A percentile compares a stretch with the other conserved stretches of the same genome.
These are phyloP conservation scores for Microsporum canis DNA, from an alignment of 2,329 filamentous ascomycete genomes.

Conservation along the genomic window DNA sequence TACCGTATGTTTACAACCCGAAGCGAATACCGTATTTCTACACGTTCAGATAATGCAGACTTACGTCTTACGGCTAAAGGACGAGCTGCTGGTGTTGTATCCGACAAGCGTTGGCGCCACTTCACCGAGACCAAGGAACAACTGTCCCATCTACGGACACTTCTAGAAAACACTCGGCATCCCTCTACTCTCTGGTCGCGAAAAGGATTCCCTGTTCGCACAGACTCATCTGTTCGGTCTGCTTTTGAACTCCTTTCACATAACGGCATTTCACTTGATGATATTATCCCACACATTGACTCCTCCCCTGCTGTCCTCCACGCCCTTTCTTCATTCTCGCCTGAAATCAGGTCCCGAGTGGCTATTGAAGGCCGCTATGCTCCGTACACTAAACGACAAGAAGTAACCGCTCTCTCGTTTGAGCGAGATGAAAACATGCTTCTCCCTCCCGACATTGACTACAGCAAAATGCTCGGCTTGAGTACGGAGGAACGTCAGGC, in stretches of 20 bases:
- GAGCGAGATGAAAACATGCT: slow-evolving; percentile 63
- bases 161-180: slow-evolving; percentile 49
- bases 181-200: slow-evolving; percentile 56
- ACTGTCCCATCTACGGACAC: slow-evolving; percentile 52
- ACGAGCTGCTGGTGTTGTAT: slow-evolving; percentile 62
- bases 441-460: slow-evolving; percentile 66
- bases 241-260: slow-evolving; percentile 72
- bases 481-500: slow-evolving; percentile 67
- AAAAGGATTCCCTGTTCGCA: slow-evolving; percentile 57
- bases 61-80: slow-evolving; percentile 70
- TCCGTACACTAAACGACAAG: slow-evolving; percentile 70
- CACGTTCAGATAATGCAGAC: slow-evolving; percentile 90
- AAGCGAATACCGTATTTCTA: slow-evolving; percentile 88
- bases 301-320: slow-evolving; percentile 22
- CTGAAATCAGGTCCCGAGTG: slow-evolving; percentile 56
- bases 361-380: slow-evolving; percentile 75
- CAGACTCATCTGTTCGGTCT: slow-evolving; percentile 54
- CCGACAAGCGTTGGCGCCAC: slow-evolving; percentile 62
- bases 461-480: slow-evolving; percentile 59
- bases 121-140: slow-evolving; percentile 56
- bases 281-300: slow-evolving; percentile 46
- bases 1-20: slow-evolving; percentile 98
- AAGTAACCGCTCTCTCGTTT: slow-evolving; percentile 53
- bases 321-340: slow-evolving; percentile 41
- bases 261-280: slow-evolving; percentile 46